Conservation (phyloP, 164 flowering plant genomes). For the Sedum album region DNA sequence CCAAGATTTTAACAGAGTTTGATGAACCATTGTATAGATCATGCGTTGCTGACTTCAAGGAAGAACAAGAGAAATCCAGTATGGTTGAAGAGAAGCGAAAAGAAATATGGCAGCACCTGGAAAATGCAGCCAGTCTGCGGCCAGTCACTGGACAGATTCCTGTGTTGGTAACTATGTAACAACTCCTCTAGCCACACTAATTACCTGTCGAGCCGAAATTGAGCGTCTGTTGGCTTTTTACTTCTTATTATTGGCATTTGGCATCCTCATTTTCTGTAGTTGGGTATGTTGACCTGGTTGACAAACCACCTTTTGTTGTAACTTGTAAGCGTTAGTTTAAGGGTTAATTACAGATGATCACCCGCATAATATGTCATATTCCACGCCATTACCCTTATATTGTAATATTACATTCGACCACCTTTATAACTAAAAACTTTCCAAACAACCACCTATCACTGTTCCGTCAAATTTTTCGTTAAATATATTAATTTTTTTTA, state of each 20-base stretch:
- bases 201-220: slow-evolving; percentile 20
- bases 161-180: slow-evolving; percentile 64
- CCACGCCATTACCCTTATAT: too few relatives aligned
- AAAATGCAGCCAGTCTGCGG: slow-evolving; percentile 51
- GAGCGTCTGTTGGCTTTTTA: not conserved
- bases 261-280: not conserved
- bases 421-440: too few relatives aligned
- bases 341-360: too few relatives aligned
- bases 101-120: slow-evolving; percentile 60
- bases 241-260: not conserved
- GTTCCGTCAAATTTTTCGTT: too few relatives aligned
- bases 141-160: slow-evolving; percentile 62
- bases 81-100: slow-evolving; percentile 41
- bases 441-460: too few relatives aligned
- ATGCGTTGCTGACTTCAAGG: slow-evolving; percentile 42
- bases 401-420: too few relatives aligned
- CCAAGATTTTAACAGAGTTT: slow-evolving; percentile 76
- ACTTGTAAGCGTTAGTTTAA: too few relatives aligned
- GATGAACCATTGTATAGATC: slow-evolving; percentile 52
- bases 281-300: not conserved
- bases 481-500: too few relatives aligned
- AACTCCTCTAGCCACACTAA: slow-evolving; percentile 23
- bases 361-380: too few relatives aligned
- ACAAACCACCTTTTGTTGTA: not conserved
- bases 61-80: slow-evolving; percentile 40